Evolutionary conservation across 2,329 filamentous ascomycete genomes (phyloP), one percentile per base, ranked within the genome.

Genomic region (Fusarium keratoplasticum): DNA sequence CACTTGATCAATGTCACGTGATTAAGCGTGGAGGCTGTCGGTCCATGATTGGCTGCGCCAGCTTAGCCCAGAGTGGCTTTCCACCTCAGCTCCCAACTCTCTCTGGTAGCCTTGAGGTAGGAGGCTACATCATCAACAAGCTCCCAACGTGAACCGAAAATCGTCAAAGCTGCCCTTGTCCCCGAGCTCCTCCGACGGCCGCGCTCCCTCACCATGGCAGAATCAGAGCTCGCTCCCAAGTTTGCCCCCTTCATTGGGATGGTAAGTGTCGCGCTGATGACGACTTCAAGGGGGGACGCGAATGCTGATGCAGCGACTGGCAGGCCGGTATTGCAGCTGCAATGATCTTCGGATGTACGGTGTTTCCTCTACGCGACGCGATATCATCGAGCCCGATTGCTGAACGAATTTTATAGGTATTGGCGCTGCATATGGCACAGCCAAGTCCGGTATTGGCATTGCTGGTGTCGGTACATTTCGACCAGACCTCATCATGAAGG

Each of bases 401-500:
- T 78, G 74, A 74, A 74, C n/a, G 66, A 64, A n/a, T 35, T 66
- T 44, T 62, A 78, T 72, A 90, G 89, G 86, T 79, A 84, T 89
- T 76, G 94, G 94, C 80, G 94, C 94, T 78, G 94, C 94, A 72
- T 96, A 95, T 84, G 94, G 94, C 74, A 97, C 94, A 65, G 93
- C 94, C 40, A 97, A 96, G 84, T 94, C 94, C 44, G 94, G 94
- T 75, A 95, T 96, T 81, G 94, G 94, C 80, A 97, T 97, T 79
- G 91, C 93, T 36, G 94, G 94, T 78, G 93, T 96, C 73, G 94
- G 94, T 80, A 95, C 92, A 40, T 96, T 95, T 84, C 89, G 94
- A 80, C 93, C 94, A 68, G 94, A 96, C 82, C 87, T 97, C 76
- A 96, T 96, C 84, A 96, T 97, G 94, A 97, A 96, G 92, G 93